Evolutionary conservation across 2,329 filamentous ascomycete species (phyloP).

Genomic region (Paraphoma sp.): DNA sequence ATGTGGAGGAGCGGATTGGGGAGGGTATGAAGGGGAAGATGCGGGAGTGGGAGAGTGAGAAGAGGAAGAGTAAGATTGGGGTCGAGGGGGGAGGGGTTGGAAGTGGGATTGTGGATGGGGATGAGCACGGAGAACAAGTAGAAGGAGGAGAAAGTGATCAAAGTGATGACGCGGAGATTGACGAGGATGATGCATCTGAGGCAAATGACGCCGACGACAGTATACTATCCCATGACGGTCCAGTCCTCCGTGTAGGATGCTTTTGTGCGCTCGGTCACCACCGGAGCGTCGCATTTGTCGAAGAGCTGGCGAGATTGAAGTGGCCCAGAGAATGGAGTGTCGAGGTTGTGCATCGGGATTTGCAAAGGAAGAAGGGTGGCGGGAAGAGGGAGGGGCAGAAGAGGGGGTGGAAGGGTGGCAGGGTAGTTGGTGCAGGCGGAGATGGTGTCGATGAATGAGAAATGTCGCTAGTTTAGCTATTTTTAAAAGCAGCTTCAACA

Average conservation of each 20-base stretch:
- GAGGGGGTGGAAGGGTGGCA: not conserved
- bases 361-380: not conserved
- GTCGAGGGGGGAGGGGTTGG: not conserved
- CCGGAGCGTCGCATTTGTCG: not conserved
- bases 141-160: too few species aligned
- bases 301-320: not conserved
- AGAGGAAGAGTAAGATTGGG: not conserved
- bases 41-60: not conserved
- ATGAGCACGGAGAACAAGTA: not conserved
- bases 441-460: too few species aligned
- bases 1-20: not conserved
- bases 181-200: too few species aligned
- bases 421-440: too few species aligned
- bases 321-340: not conserved
- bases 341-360: not conserved
- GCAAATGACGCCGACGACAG: not conserved
- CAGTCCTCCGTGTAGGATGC: not conserved
- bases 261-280: not conserved
- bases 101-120: not conserved
- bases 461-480: too few species aligned
- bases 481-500: too few species aligned
- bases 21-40: not conserved
- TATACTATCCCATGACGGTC: not conserved
- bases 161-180: not conserved
- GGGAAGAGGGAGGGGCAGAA: not conserved